Conservation (phyloP, 2,329 filamentous ascomycete genomes). For the Cryoendolithus antarcticus region DNA sequence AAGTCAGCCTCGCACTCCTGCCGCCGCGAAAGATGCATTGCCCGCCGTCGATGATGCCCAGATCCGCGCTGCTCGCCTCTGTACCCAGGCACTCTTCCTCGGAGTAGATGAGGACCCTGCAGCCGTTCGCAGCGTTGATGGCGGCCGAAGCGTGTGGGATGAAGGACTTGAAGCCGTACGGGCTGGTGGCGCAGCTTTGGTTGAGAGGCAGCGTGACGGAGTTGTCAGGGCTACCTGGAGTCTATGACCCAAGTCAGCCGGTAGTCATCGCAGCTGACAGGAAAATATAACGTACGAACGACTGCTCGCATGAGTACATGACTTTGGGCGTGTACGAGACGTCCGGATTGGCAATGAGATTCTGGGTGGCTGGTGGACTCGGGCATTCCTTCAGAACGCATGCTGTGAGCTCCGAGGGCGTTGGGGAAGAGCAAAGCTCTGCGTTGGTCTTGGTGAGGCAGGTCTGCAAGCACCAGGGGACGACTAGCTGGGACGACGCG, state of each 20-base stretch:
- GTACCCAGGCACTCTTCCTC: slow-evolving; percentile 4
- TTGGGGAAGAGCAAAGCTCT: slow-evolving; percentile 1
- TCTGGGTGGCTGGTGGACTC: slow-evolving; percentile 1
- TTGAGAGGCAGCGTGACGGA: slow-evolving; percentile 6
- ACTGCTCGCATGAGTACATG: slow-evolving; percentile 8
- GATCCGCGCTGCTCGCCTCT: slow-evolving; percentile 1
- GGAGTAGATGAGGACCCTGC: slow-evolving; percentile 3
- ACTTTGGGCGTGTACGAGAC: slow-evolving; percentile 6
- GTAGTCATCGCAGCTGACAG: background rate
- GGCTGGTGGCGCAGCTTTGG: slow-evolving; percentile 8
- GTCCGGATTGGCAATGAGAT: slow-evolving; percentile 5
- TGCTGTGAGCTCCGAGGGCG: slow-evolving; percentile 3
- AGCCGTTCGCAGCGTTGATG: slow-evolving; percentile 2
- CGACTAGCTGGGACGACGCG: background rate
- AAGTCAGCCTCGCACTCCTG: slow-evolving; percentile 7
- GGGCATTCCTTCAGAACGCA: slow-evolving; percentile 6
- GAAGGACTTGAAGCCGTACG: slow-evolving; percentile 9
- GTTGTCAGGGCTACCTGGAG: background rate
- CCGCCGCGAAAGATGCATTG: slow-evolving; percentile 7
- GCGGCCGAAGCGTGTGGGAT: slow-evolving; percentile 1
- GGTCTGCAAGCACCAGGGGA: slow-evolving; percentile 6
- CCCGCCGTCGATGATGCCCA: slow-evolving; percentile 1
- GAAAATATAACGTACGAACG: slow-evolving; percentile 2
- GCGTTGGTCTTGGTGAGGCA: slow-evolving; percentile 4
- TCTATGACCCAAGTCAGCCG: background rate